Evolutionary conservation across 352 stramenopile genomes (phyloP).

Genomic region (Globisporangium parvum): DNA sequence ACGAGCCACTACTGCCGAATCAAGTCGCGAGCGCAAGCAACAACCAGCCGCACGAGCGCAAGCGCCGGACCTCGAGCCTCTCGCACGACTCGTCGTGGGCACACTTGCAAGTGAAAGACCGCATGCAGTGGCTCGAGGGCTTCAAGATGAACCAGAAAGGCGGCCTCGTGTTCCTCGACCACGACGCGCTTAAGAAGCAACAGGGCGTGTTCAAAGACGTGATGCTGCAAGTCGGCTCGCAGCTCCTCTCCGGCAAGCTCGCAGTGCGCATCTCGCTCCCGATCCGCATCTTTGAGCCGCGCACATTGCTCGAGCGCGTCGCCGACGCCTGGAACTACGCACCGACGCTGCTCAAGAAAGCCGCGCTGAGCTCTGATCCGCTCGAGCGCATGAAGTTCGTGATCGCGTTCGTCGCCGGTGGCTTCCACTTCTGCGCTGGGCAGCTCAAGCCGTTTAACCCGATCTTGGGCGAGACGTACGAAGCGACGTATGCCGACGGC

Average conservation of each 20-base stretch:
- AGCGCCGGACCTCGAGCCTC: conserved; percentile 9
- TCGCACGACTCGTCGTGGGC: conserved; percentile 32
- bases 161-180: conserved; percentile 57
- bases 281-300: conserved; percentile 72
- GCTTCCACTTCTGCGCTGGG: conserved; percentile 65
- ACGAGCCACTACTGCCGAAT: background rate
- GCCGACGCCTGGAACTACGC: conserved; percentile 73
- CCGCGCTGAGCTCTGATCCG: conserved; percentile 41
- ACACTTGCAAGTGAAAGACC: conserved; percentile 41
- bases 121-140: conserved; percentile 45
- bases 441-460: conserved; percentile 81
- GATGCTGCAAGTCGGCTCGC: conserved; percentile 66
- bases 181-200: conserved; percentile 68
- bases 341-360: conserved; percentile 69
- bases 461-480: conserved; percentile 74
- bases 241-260: conserved; percentile 62
- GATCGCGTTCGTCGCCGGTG: conserved; percentile 61
- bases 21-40: background rate
- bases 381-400: conserved; percentile 66
- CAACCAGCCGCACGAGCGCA: conserved; percentile 2
- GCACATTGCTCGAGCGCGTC: conserved; percentile 67
- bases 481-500: conserved; percentile 65
- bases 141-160: conserved; percentile 75
- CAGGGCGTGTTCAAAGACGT: conserved; percentile 78
- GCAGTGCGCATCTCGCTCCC: conserved; percentile 66